Conservation (phyloP, 495 filamentous ascomycete species). For the Penicillium ochrochloron region DNA sequence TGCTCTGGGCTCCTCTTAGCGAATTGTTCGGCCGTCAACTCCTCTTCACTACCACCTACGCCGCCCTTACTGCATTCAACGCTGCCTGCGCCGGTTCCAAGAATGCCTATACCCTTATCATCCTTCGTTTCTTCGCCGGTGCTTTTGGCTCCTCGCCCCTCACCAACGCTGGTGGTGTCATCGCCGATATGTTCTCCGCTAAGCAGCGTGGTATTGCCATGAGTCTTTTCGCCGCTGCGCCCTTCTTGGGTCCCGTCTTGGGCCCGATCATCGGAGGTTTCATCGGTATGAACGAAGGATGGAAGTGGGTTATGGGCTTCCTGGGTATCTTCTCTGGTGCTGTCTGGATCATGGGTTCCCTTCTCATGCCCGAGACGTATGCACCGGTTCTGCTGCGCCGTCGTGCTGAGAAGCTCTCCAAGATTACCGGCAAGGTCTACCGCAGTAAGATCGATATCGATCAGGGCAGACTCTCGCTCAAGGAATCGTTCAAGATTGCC, state of each 20-base stretch:
- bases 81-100: slow-evolving; percentile 64
- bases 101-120: slow-evolving; percentile 67
- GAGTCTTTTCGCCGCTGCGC: slow-evolving; percentile 66
- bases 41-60: slow-evolving; percentile 68
- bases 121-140: slow-evolving; percentile 79
- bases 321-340: slow-evolving; percentile 54
- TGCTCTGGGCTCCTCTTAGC: slow-evolving; percentile 68
- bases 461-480: slow-evolving; percentile 43
- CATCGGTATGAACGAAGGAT: slow-evolving; percentile 61
- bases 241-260: slow-evolving; percentile 72
- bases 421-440: slow-evolving; percentile 62
- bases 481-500: slow-evolving; percentile 47
- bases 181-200: slow-evolving; percentile 74
- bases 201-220: slow-evolving; percentile 66
- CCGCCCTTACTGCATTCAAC: slow-evolving; percentile 69
- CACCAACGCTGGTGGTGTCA: slow-evolving; percentile 75
- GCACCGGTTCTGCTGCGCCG: slow-evolving; percentile 60
- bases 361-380: slow-evolving; percentile 66
- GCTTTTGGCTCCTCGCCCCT: slow-evolving; percentile 76
- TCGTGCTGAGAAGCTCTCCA: slow-evolving; percentile 56
- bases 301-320: slow-evolving; percentile 71
- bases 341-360: slow-evolving; percentile 58
- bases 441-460: slow-evolving; percentile 51
- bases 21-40: slow-evolving; percentile 77
- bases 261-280: slow-evolving; percentile 67